Evolutionary conservation across 495 filamentous ascomycete species (phyloP).

Genomic region (Emericellopsis terricola): DNA sequence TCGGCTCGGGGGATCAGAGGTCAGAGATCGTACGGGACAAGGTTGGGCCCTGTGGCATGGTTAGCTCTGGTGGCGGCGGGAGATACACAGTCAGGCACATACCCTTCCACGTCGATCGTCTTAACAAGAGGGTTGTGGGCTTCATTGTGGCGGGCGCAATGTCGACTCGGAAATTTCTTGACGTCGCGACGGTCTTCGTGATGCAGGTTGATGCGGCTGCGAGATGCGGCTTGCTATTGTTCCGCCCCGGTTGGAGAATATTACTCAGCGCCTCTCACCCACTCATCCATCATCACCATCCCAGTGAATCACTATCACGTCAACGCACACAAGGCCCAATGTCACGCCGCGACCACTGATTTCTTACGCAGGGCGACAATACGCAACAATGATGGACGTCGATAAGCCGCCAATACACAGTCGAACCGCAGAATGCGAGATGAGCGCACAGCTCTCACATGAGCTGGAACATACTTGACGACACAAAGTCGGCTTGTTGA

Average conservation of each 20-base stretch:
- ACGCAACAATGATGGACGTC: too few relatives aligned
- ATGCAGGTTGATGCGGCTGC: neutral
- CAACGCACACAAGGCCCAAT: too few relatives aligned
- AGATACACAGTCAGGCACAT: neutral
- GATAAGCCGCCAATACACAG: too few relatives aligned
- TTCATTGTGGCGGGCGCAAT: constrained; percentile 22
- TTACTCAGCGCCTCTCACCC: too few relatives aligned
- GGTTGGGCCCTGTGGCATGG: constrained; percentile 38
- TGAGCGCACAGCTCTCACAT: too few relatives aligned
- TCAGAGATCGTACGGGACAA: constrained; percentile 43
- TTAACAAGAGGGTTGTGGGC: constrained; percentile 31
- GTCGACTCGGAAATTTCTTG: neutral
- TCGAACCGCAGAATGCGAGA: too few relatives aligned
- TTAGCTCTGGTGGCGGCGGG: constrained; percentile 4
- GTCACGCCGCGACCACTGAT: too few relatives aligned
- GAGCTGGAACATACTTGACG: too few relatives aligned
- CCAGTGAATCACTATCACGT: too few relatives aligned
- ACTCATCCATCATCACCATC: too few relatives aligned
- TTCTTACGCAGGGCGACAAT: too few relatives aligned
- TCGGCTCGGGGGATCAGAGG: neutral
- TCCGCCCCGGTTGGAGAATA: neutral
- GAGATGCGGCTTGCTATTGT: neutral
- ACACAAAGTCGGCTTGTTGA: too few relatives aligned
- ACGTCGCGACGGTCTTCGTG: neutral
- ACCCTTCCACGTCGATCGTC: constrained; percentile 43